A percentile compares a stretch with the other conserved stretches of the same genome.
phyloP scores from a whole-genome alignment of 495 filamentous ascomycete species.

The Aspergillus biplanus region DNA sequence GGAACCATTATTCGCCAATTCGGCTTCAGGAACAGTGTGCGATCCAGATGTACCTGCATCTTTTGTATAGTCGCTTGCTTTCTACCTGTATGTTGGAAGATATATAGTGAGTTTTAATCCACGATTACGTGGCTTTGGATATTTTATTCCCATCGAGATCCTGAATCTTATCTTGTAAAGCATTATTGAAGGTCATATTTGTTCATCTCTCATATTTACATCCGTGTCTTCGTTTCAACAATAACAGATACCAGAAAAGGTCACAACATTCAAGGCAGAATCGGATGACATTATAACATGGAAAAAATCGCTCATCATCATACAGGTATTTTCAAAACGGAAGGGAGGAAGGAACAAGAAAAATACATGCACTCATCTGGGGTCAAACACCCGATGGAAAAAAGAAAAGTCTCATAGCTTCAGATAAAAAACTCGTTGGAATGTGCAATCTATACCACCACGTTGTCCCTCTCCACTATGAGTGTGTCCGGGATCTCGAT shows the following conservation, averaged over 20 bases:
- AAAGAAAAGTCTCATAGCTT: constrained; percentile 15
- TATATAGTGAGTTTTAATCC: too few species aligned
- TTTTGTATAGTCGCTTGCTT: background rate
- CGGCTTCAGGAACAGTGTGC: background rate
- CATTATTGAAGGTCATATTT: background rate
- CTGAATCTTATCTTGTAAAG: background rate
- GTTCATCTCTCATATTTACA: constrained; percentile 3
- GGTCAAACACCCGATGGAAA: constrained; percentile 5
- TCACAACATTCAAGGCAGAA: constrained; percentile 19
- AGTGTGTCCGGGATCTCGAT: constrained; percentile 43
- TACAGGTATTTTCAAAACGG: constrained; percentile 32
- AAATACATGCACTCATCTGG: constrained; percentile 32
- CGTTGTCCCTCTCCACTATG: constrained; percentile 28
- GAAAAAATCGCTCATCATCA: constrained; percentile 34
- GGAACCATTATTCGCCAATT: background rate
- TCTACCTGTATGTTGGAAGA: background rate
- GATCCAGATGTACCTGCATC: constrained; percentile 1
- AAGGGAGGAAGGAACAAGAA: constrained; percentile 28
- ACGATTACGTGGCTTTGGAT: too few species aligned
- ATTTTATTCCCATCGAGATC: too few species aligned
- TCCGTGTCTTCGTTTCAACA: background rate
- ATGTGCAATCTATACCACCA: constrained; percentile 18
- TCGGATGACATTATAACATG: constrained; percentile 26
- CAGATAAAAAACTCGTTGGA: constrained; percentile 11
- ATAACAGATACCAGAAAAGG: constrained; percentile 19